A percentile compares a stretch with the other conserved stretches of the same genome.
phyloP scores from a whole-genome alignment of 2,329 filamentous ascomycete genomes.

The Didymella pomorum region DNA sequence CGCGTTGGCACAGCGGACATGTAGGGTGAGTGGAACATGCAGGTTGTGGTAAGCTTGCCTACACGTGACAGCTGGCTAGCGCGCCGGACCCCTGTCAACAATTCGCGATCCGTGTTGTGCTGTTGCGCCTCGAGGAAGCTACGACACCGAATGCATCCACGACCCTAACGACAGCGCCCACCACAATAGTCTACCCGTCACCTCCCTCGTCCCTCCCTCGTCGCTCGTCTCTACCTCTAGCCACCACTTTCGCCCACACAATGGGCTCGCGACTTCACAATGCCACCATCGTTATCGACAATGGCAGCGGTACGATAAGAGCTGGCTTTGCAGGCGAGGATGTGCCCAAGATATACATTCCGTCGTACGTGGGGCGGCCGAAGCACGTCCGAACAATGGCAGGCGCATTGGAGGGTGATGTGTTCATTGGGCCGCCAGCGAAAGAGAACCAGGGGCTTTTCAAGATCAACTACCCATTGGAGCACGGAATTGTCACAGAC shows the following conservation, averaged over 20 bases:
- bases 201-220: neutral
- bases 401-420: constrained; percentile 94
- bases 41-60: neutral
- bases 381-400: constrained; percentile 95
- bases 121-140: constrained; percentile 42
- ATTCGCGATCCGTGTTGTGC: constrained; percentile 40
- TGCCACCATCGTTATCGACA: constrained; percentile 97
- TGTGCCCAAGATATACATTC: constrained; percentile 94
- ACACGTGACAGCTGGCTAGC: constrained; percentile 39
- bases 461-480: constrained; percentile 94
- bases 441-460: constrained; percentile 89
- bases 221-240: too few relatives aligned
- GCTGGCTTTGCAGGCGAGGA: constrained; percentile 97
- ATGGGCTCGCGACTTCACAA: constrained; percentile 86
- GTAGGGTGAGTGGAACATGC: neutral
- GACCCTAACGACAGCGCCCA: constrained; percentile 24
- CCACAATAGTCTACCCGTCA: constrained; percentile 1
- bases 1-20: neutral
- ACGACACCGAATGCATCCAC: constrained; percentile 35
- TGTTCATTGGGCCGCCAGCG: constrained; percentile 93
- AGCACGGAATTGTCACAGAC: constrained; percentile 98
- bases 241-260: constrained; percentile 21
- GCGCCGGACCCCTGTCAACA: constrained; percentile 33
- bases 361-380: constrained; percentile 93
- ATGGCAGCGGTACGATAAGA: constrained; percentile 96